A percentile compares a stretch with the other conserved stretches of the same genome.
Conservation (phyloP, 371 early-diverging fungal species). For the Dinochytrium kinnereticum region DNA sequence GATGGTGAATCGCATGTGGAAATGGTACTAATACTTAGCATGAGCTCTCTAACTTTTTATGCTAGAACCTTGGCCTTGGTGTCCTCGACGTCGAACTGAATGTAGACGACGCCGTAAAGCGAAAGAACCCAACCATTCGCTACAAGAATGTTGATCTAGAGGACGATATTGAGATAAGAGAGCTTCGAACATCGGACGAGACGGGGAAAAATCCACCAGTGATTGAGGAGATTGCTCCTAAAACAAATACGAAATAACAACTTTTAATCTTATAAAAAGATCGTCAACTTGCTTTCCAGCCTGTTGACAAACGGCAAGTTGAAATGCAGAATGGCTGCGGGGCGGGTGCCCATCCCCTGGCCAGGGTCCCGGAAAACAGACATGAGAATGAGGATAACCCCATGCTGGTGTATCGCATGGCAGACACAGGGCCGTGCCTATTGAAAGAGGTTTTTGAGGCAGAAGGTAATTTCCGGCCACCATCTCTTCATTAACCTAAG, state of each 20-base stretch:
- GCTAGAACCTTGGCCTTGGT: background rate
- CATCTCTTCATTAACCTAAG: background rate
- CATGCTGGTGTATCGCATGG: slow-evolving; percentile 32
- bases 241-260: background rate
- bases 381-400: background rate
- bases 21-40: background rate
- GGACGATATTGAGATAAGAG: slow-evolving; percentile 2
- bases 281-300: background rate
- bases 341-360: background rate
- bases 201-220: background rate
- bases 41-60: background rate
- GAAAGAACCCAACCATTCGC: background rate
- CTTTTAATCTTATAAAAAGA: background rate
- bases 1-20: slow-evolving; percentile 5
- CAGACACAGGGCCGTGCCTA: slow-evolving; percentile 38
- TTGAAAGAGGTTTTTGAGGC: slow-evolving; percentile 38
- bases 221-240: slow-evolving; percentile 1
- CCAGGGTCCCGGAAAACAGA: background rate
- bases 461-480: no score
- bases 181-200: background rate
- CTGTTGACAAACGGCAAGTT: background rate
- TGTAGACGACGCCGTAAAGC: slow-evolving; percentile 8
- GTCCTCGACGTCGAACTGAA: slow-evolving; percentile 14
- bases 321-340: no score
- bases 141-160: background rate